These are phyloP conservation scores for Sclerotinia subarctica DNA, from an alignment of 2,329 filamentous ascomycete species.

Conservation along the genomic window DNA sequence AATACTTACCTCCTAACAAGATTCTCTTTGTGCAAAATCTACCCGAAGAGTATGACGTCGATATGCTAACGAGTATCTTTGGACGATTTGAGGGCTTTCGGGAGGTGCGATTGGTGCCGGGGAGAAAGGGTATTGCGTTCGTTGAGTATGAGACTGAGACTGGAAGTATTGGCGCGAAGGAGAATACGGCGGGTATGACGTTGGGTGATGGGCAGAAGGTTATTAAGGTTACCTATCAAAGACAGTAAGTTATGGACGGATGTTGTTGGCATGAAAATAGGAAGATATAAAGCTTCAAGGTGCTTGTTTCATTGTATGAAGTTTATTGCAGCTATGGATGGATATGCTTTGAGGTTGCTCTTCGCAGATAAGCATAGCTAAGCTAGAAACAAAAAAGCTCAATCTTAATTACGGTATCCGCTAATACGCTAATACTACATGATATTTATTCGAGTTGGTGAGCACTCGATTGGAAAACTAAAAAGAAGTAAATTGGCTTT, in stretches of 20 bases:
- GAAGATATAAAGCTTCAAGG: neutral
- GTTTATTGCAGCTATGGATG: slow-evolving; percentile 18
- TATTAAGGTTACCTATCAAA: slow-evolving; percentile 95
- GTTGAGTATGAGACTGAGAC: slow-evolving; percentile 92
- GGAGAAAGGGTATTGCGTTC: slow-evolving; percentile 85
- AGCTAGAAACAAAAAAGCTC: slow-evolving; percentile 11
- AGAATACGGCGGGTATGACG: slow-evolving; percentile 82
- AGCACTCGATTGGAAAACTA: neutral
- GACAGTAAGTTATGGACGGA: slow-evolving; percentile 56
- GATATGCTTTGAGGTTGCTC: slow-evolving; percentile 11
- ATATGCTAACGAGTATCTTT: slow-evolving; percentile 77
- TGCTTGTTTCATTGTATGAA: neutral
- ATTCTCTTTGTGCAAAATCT: slow-evolving; percentile 92
- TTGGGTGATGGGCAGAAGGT: slow-evolving; percentile 71
- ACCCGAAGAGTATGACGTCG: slow-evolving; percentile 80
- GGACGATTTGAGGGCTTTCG: slow-evolving; percentile 88
- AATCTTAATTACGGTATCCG: slow-evolving; percentile 19
- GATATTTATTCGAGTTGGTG: slow-evolving; percentile 19
- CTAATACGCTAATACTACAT: slow-evolving; percentile 34
- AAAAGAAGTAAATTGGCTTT: slow-evolving; percentile 7
- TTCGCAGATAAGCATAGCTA: neutral
- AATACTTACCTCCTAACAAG: slow-evolving; percentile 96
- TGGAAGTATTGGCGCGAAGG: slow-evolving; percentile 89
- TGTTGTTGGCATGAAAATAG: neutral
- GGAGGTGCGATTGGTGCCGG: slow-evolving; percentile 86